A percentile compares a stretch with the other conserved stretches of the same genome.
These are phyloP conservation scores for Proliferodiscus dingleyae DNA, from an alignment of 2,329 filamentous ascomycete species.

Conservation along the genomic window DNA sequence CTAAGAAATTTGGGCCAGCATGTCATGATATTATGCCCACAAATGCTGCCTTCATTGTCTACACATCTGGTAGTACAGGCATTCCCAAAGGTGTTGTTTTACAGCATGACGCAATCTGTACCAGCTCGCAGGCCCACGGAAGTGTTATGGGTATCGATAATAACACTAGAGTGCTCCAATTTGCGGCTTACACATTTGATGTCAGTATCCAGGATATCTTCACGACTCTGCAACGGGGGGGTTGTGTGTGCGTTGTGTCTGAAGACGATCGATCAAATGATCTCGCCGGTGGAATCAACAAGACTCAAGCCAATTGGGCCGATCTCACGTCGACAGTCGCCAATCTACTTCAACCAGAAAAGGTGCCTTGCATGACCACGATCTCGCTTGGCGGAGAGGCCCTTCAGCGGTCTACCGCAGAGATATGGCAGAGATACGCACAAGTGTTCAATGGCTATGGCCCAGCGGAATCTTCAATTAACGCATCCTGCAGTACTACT, in stretches of 20 bases:
- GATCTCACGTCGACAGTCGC: slow-evolving; percentile 26
- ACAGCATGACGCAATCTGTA: slow-evolving; percentile 41
- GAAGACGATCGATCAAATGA: slow-evolving; percentile 33
- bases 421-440: slow-evolving; percentile 32
- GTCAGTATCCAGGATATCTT: slow-evolving; percentile 8
- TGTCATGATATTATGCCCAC: too few relatives aligned
- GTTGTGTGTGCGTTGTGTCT: slow-evolving; percentile 10
- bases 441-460: slow-evolving; percentile 39
- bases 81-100: slow-evolving; percentile 35
- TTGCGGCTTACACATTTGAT: slow-evolving; percentile 11
- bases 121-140: slow-evolving; percentile 2
- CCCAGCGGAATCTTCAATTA: slow-evolving; percentile 23
- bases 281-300: slow-evolving; percentile 26
- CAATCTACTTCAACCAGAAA: slow-evolving; percentile 14
- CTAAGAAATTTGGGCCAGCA: too few relatives aligned
- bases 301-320: slow-evolving; percentile 19
- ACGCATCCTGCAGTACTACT: background rate
- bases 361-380: slow-evolving; percentile 19
- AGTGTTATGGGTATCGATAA: slow-evolving; percentile 2
- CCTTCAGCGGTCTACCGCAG: slow-evolving; percentile 34
- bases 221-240: slow-evolving; percentile 7
- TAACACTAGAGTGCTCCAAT: slow-evolving; percentile 7
- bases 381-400: slow-evolving; percentile 23
- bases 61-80: slow-evolving; percentile 42
- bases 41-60: slow-evolving; percentile 34